Percentiles rank a stretch among this genome's conserved stretches.
Conservation (phyloP, 2,329 filamentous ascomycete genomes). For the Podosphaera xanthii region DNA sequence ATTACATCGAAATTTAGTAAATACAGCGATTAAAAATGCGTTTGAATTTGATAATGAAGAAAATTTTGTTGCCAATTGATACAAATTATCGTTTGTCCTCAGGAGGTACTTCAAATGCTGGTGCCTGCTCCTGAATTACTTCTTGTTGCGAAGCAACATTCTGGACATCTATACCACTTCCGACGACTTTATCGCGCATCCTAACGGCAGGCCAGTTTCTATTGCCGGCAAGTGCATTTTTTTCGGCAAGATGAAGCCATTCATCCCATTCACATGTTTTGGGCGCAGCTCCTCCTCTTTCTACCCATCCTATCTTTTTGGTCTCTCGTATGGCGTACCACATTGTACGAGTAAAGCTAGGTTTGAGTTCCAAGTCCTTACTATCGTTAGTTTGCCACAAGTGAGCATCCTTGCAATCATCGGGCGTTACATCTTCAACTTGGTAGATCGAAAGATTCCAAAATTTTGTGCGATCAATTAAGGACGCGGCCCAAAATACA, state of each 20-base stretch:
- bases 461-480: constrained; percentile 21
- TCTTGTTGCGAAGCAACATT: constrained; percentile 5
- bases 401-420: constrained; percentile 19
- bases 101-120: constrained; percentile 9
- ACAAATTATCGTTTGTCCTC: background rate
- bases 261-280: constrained; percentile 26
- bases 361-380: constrained; percentile 18
- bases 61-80: no score
- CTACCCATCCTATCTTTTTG: constrained; percentile 27
- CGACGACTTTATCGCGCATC: constrained; percentile 26
- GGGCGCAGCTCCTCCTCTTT: constrained; percentile 27
- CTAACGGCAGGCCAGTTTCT: constrained; percentile 24
- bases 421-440: constrained; percentile 20
- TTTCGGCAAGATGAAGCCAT: constrained; percentile 28
- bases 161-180: constrained; percentile 5
- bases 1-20: no score
- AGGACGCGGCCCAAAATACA: constrained; percentile 26
- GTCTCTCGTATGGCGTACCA: constrained; percentile 37
- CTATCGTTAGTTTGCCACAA: constrained; percentile 11
- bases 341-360: constrained; percentile 30
- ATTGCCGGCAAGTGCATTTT: constrained; percentile 16
- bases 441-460: constrained; percentile 35
- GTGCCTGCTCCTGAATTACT: constrained; percentile 10
- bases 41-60: no score
- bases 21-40: no score